Conservation (phyloP, 2,329 filamentous ascomycete genomes). For the Grosmannia clavigera region DNA sequence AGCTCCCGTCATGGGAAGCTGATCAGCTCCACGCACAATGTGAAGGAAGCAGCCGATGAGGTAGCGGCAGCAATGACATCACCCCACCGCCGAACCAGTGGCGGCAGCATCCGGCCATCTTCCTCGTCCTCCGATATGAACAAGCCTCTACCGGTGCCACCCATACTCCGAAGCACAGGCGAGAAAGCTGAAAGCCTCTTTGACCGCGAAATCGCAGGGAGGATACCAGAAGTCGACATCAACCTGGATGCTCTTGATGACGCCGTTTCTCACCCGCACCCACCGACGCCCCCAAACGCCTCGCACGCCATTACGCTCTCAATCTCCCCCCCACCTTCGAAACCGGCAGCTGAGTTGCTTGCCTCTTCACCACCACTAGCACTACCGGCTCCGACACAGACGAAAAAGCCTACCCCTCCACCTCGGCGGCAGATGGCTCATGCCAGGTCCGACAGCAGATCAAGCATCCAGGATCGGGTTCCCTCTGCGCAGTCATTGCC, state of each 20-base stretch:
- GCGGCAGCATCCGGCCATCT: slow-evolving; percentile 15
- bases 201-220: slow-evolving; percentile 40
- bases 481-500: slow-evolving; percentile 16
- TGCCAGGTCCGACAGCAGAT: slow-evolving; percentile 28
- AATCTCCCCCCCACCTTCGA: not conserved
- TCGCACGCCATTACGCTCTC: slow-evolving; percentile 18
- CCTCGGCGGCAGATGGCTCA: slow-evolving; percentile 37
- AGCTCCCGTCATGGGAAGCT: slow-evolving; percentile 69
- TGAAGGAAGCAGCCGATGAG: slow-evolving; percentile 13
- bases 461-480: slow-evolving; percentile 8
- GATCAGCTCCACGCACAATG: slow-evolving; percentile 40
- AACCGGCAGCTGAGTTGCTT: slow-evolving; percentile 1
- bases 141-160: slow-evolving; percentile 49
- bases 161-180: slow-evolving; percentile 31
- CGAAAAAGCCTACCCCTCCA: slow-evolving; percentile 26
- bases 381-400: not conserved
- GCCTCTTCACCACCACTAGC: not conserved
- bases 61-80: slow-evolving; percentile 16
- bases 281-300: slow-evolving; percentile 27
- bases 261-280: slow-evolving; percentile 20
- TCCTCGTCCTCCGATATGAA: slow-evolving; percentile 38
- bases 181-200: slow-evolving; percentile 39
- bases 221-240: slow-evolving; percentile 30
- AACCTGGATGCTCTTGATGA: slow-evolving; percentile 15
- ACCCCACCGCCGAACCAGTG: not conserved